Percentiles rank a stretch among this genome's conserved stretches.
Conservation (phyloP, 139 green algal species). For the Volvox reticuliferus region DNA sequence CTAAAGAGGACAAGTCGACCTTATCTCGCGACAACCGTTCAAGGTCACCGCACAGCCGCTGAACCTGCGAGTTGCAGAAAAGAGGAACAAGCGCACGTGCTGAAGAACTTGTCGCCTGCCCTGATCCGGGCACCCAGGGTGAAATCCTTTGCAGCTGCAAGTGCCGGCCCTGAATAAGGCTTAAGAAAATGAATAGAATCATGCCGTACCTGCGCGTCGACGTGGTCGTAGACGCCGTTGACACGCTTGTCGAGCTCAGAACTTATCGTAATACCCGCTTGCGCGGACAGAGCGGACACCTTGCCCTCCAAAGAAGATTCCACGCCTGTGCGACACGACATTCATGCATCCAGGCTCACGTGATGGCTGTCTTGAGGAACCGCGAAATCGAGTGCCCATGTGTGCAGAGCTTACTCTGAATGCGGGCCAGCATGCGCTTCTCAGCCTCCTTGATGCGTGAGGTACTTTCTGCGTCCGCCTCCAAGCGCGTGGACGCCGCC, state of each 20-base stretch:
- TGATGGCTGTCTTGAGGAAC: no score
- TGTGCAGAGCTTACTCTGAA: conserved; percentile 42
- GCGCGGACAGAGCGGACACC: conserved; percentile 7
- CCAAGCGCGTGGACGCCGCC: conserved; percentile 25
- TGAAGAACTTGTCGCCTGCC: no score
- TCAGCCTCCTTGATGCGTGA: conserved; percentile 54
- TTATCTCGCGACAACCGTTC: conserved; percentile 59
- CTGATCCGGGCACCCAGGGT: no score
- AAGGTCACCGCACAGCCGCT: conserved; percentile 41
- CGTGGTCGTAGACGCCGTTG: conserved; percentile 53
- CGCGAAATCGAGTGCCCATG: no score
- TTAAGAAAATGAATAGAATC: no score
- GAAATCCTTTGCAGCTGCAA: no score
- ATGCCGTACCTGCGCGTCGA: conserved; percentile 52
- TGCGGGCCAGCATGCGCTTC: conserved; percentile 45
- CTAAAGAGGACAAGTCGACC: conserved; percentile 52
- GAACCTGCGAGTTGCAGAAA: conserved; percentile 33
- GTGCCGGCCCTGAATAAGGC: no score
- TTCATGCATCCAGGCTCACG: no score
- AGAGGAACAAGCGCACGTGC: no score
- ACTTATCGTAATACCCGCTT: conserved; percentile 31
- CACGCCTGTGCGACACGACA: conserved; percentile 25
- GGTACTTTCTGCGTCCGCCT: conserved; percentile 53
- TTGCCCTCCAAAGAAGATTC: conserved; percentile 52
- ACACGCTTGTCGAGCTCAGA: conserved; percentile 61